Conservation (phyloP, 768 basidiomycete genomes). For the Fibroporia radiculosa region DNA sequence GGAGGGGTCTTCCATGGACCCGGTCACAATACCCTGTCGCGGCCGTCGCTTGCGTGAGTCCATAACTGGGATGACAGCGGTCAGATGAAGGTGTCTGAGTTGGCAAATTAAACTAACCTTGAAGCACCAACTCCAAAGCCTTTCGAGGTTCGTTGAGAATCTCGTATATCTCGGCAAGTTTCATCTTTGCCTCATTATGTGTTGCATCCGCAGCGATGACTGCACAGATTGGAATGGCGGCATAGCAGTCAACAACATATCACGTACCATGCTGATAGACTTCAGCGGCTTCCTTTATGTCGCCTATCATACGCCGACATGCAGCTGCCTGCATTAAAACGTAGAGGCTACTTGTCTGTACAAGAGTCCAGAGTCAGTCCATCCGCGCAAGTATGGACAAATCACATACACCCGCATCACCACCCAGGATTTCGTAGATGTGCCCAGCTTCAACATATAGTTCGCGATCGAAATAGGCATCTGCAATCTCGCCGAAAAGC, state of each 20-base stretch:
- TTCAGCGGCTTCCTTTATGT: conserved; percentile 69
- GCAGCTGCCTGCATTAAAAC: conserved; percentile 72
- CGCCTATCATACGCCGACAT: conserved; percentile 72
- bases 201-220: conserved; percentile 69
- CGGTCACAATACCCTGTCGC: conserved; percentile 11
- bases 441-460: conserved; percentile 73
- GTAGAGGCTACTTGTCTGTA: conserved; percentile 66
- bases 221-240: conserved; percentile 21
- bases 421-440: conserved; percentile 73
- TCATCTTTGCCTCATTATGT: conserved; percentile 80
- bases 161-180: conserved; percentile 87
- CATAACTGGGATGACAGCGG: conserved; percentile 23
- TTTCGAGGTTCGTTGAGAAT: conserved; percentile 70
- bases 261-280: conserved; percentile 73
- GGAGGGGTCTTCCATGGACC: conserved; percentile 17
- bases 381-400: background rate
- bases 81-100: background rate
- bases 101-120: conserved; percentile 44
- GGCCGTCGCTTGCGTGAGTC: conserved; percentile 22
- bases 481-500: conserved; percentile 77
- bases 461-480: conserved; percentile 71
- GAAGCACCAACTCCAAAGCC: conserved; percentile 76
- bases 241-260: background rate
- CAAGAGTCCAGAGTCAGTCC: background rate
- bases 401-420: conserved; percentile 52